These are phyloP conservation scores for Botrytis pseudocinerea DNA, from an alignment of 2,329 filamentous ascomycete species.

Conservation along the genomic window DNA sequence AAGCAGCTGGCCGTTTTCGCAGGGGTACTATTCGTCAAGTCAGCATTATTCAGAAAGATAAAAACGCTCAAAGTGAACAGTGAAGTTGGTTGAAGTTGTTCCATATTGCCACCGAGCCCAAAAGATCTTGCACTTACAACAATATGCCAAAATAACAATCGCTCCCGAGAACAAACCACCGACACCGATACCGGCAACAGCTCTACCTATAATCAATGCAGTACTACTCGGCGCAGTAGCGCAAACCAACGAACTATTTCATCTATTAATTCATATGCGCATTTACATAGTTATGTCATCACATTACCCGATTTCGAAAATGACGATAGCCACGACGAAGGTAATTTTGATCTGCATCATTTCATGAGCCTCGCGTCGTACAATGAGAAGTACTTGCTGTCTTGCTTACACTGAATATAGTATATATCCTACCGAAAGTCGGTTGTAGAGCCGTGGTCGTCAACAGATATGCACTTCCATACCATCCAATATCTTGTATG, in stretches of 20 bases:
- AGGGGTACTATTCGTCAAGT: constrained; percentile 35
- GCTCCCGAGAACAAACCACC: constrained; percentile 44
- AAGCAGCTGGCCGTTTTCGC: constrained; percentile 37
- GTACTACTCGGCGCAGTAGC: constrained; percentile 38
- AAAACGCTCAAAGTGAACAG: not conserved
- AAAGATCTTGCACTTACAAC: constrained; percentile 18
- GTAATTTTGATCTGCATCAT: constrained; percentile 37
- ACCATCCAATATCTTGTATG: constrained; percentile 49
- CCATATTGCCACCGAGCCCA: not conserved
- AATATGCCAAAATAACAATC: constrained; percentile 37
- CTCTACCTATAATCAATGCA: constrained; percentile 39
- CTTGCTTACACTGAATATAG: constrained; percentile 32
- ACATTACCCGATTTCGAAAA: constrained; percentile 38
- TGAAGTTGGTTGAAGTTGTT: not conserved
- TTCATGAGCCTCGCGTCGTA: not conserved
- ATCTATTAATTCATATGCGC: constrained; percentile 1
- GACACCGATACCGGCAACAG: constrained; percentile 39
- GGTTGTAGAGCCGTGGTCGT: constrained; percentile 41
- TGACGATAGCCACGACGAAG: constrained; percentile 37
- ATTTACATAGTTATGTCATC: not conserved
- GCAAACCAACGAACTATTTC: constrained; percentile 34
- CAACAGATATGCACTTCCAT: constrained; percentile 45
- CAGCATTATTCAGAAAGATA: constrained; percentile 32
- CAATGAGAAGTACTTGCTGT: not conserved
- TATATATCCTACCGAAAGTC: constrained; percentile 41